Percentiles rank a stretch among this genome's conserved stretches.
These are phyloP conservation scores for Daldinia bambusicola DNA, from an alignment of 495 filamentous ascomycete genomes.

Conservation along the genomic window DNA sequence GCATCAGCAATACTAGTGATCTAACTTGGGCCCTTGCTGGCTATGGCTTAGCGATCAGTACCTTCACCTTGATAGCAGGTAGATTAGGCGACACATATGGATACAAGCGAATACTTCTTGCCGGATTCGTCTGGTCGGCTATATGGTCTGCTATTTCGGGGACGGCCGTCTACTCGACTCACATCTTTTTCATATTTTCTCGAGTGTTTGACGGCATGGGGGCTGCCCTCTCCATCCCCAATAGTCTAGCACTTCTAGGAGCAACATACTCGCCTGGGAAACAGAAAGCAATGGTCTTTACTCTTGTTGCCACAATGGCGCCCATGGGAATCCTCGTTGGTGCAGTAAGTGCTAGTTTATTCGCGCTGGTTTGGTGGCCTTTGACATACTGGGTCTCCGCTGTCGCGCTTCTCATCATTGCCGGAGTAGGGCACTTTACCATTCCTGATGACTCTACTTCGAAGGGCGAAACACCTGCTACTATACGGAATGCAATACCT, in stretches of 20 bases:
- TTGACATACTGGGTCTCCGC: slow-evolving; percentile 70
- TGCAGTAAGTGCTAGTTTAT: slow-evolving; percentile 60
- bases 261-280: slow-evolving; percentile 55
- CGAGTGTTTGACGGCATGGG: slow-evolving; percentile 65
- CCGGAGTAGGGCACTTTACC: slow-evolving; percentile 51
- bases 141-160: slow-evolving; percentile 70
- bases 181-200: slow-evolving; percentile 58
- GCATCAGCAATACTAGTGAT: slow-evolving; percentile 51
- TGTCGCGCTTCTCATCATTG: slow-evolving; percentile 57
- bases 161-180: slow-evolving; percentile 50
- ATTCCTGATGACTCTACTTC: slow-evolving; percentile 25
- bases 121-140: slow-evolving; percentile 70
- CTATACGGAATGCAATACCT: slow-evolving; percentile 44
- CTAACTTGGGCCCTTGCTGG: slow-evolving; percentile 62
- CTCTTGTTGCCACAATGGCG: slow-evolving; percentile 62
- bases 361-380: slow-evolving; percentile 67
- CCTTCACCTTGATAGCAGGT: slow-evolving; percentile 67
- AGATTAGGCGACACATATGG: slow-evolving; percentile 73
- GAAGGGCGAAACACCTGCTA: slow-evolving; percentile 37
- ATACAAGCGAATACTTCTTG: slow-evolving; percentile 68
- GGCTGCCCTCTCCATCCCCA: slow-evolving; percentile 62
- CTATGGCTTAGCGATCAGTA: slow-evolving; percentile 68
- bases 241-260: slow-evolving; percentile 60
- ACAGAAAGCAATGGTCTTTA: slow-evolving; percentile 63
- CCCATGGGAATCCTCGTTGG: slow-evolving; percentile 59